Evolutionary conservation across 805 yeast species (phyloP), one percentile per base, ranked within the genome.

Genomic region (Zygosaccharomyces pseudorouxii): DNA sequence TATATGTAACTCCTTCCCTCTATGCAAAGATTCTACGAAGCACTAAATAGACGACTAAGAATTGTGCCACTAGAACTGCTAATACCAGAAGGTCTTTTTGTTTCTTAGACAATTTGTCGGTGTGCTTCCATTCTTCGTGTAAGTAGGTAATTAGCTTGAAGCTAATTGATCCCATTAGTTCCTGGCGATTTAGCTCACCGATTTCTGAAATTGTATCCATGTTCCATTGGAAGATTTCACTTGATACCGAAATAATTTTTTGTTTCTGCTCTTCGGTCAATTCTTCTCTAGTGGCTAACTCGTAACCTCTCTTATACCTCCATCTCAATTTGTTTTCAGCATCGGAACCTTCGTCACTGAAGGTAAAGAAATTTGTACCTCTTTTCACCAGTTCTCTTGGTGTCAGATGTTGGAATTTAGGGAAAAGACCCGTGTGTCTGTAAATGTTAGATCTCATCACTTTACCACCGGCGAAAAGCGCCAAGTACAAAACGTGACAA

Each of bases 401-500:
- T n/a, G 78, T 65, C 55, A 80, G 72, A 23, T 87, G 88, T 47
- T 78, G 78, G 41, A 82, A 78, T 56, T 82, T 82, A 8, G 95
- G 95, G 74, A 86, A 85, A 48, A 86, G 67, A 2, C 89, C 87
- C 5, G 83, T 70, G 20, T 89, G 82, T 58, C 76, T 79, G 44
- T 82, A 72, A 25, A 87, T 67, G 14, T 81, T 77, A 0, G 89
- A 81, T 51, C 83, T 71, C 79, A 88, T 75, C 29, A 87, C 73
- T 53, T 82, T 74, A 14, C 95, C 95, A 44, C 96, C 96, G 1
- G 95, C 95, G 70, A 87, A 87, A 44, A 87, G 74, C 0, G 93
- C 95, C 60, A 87, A 70, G 67, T 87, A 87, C 80, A 87, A 76
- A 42, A 86, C 93, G 63, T 87, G 96, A 71, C 88, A 79, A 65